Evolutionary conservation across 495 filamentous ascomycete species (phyloP).

Genomic region (Copromyces sp.): DNA sequence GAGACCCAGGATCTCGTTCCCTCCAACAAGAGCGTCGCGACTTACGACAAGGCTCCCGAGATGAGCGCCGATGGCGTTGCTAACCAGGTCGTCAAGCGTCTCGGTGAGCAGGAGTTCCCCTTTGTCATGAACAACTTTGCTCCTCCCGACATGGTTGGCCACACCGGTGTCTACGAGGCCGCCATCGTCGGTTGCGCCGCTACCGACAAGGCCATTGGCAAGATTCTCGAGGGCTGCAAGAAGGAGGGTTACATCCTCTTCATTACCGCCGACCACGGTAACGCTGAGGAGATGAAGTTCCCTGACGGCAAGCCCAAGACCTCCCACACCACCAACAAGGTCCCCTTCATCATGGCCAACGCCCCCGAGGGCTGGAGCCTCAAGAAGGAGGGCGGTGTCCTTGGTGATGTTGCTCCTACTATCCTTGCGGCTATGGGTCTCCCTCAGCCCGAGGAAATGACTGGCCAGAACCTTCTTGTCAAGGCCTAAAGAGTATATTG

Average conservation of each 20-base stretch:
- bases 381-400: slow-evolving; percentile 70
- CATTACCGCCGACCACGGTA: slow-evolving; percentile 92
- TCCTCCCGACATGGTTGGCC: slow-evolving; percentile 97
- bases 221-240: slow-evolving; percentile 87
- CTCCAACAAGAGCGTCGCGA: slow-evolving; percentile 70
- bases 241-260: slow-evolving; percentile 85
- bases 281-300: slow-evolving; percentile 98
- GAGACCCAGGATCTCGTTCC: slow-evolving; percentile 48
- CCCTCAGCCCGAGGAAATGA: slow-evolving; percentile 84
- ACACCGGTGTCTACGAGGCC: slow-evolving; percentile 96
- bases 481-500: slow-evolving; percentile 41
- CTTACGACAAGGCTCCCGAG: slow-evolving; percentile 91
- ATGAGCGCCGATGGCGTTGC: slow-evolving; percentile 90
- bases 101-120: slow-evolving; percentile 70
- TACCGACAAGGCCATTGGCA: slow-evolving; percentile 87
- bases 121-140: slow-evolving; percentile 99
- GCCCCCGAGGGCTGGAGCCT: slow-evolving; percentile 82
- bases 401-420: slow-evolving; percentile 94
- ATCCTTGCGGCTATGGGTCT: slow-evolving; percentile 85
- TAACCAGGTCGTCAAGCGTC: slow-evolving; percentile 73
- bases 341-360: slow-evolving; percentile 97
- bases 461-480: slow-evolving; percentile 69
- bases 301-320: slow-evolving; percentile 93
- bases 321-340: slow-evolving; percentile 92
- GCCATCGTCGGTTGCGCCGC: slow-evolving; percentile 75